These are phyloP conservation scores for Mycena rebaudengoi DNA, from an alignment of 768 basidiomycete species.

Conservation along the genomic window DNA sequence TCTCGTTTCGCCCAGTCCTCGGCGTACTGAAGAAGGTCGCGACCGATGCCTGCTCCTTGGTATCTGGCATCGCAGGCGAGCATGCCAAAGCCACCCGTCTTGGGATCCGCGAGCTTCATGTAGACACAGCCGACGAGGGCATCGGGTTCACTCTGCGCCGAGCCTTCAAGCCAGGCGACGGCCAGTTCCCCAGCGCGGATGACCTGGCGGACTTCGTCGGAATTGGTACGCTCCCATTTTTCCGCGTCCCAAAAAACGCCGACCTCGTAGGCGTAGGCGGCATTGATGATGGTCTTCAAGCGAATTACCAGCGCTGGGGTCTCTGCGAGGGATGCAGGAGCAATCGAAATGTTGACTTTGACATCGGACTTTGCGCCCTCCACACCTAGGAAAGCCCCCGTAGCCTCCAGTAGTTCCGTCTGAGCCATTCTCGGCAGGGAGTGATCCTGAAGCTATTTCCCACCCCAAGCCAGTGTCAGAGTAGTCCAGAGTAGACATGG, in stretches of 20 bases:
- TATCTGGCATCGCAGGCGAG: neutral
- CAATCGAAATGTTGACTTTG: neutral
- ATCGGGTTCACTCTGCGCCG: neutral
- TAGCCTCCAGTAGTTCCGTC: too few species aligned
- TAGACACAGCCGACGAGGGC: neutral
- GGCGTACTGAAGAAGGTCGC: neutral
- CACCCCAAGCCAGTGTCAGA: too few species aligned
- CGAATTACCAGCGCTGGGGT: neutral
- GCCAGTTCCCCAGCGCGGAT: slow-evolving; percentile 6
- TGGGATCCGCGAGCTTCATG: neutral
- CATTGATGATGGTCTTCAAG: neutral
- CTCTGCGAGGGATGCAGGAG: neutral
- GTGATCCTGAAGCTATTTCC: too few species aligned
- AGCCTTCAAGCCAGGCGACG: neutral
- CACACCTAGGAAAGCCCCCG: too few species aligned
- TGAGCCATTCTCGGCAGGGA: too few species aligned
- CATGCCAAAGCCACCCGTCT: neutral
- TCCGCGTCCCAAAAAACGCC: neutral
- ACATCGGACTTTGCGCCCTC: too few species aligned
- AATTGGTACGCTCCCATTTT: neutral
- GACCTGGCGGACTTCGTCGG: neutral
- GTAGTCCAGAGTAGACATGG: too few species aligned
- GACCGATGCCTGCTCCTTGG: neutral
- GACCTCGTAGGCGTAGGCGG: neutral
- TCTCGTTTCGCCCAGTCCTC: neutral